Conservation (phyloP, 140 eudicot species). For the Ambrosia hybrid region DNA sequence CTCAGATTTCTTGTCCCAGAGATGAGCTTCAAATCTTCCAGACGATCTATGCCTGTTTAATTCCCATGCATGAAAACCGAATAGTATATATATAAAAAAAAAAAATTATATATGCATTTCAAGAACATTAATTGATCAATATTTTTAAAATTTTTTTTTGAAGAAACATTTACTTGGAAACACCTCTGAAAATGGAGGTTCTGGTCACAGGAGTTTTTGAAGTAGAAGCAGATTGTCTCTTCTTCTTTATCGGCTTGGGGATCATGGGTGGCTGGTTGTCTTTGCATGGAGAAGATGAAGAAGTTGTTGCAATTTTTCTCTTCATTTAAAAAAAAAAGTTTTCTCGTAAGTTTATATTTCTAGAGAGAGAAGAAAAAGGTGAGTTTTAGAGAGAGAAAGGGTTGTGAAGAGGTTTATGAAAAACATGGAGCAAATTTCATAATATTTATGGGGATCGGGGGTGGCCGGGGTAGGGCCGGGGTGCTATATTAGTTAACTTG, state of each 20-base stretch:
- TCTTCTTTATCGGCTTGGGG: slow-evolving; percentile 8
- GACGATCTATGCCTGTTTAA: slow-evolving; percentile 22
- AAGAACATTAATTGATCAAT: background rate
- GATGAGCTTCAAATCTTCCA: slow-evolving; percentile 33
- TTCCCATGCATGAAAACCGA: slow-evolving; percentile 19
- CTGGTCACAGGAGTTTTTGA: background rate
- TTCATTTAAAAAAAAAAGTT: slow-evolving; percentile 12
- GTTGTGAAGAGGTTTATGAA: slow-evolving; percentile 4
- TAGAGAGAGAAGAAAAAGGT: background rate
- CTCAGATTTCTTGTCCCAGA: slow-evolving; percentile 19
- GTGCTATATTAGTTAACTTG: background rate
- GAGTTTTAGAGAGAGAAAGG: slow-evolving; percentile 7
- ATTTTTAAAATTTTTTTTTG: background rate
- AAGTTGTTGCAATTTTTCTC: slow-evolving; percentile 17
- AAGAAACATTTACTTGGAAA: slow-evolving; percentile 19
- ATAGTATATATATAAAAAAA: background rate
- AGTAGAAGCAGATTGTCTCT: slow-evolving; percentile 11
- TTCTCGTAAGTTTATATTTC: background rate
- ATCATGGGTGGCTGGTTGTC: slow-evolving; percentile 3
- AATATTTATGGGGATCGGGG: background rate
- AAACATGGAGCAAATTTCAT: background rate
- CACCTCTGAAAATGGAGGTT: slow-evolving; percentile 31
- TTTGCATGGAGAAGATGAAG: slow-evolving; percentile 17
- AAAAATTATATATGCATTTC: background rate
- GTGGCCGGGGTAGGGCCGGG: background rate